Percentiles rank a stretch among this genome's conserved stretches.
These are phyloP conservation scores for Penicillium sp. DNA, from an alignment of 2,329 filamentous ascomycete genomes.

Conservation along the genomic window DNA sequence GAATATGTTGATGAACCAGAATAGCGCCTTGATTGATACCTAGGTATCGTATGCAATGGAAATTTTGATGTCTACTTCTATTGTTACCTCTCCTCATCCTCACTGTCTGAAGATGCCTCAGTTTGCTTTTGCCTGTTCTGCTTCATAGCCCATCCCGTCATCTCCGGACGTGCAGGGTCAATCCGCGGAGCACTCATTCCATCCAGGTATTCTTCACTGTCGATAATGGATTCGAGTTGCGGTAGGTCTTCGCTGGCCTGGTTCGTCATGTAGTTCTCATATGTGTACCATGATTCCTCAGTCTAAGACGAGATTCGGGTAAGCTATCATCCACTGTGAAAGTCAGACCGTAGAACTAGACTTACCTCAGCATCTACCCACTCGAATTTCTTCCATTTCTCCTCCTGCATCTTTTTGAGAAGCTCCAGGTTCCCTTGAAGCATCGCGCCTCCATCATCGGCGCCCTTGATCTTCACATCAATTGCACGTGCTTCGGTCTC, in stretches of 20 bases:
- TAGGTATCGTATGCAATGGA: neutral
- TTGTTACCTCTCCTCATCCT: slow-evolving; percentile 17
- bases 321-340: slow-evolving; percentile 3
- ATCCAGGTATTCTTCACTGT: slow-evolving; percentile 59
- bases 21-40: neutral
- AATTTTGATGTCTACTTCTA: neutral
- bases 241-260: slow-evolving; percentile 43
- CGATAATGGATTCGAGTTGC: slow-evolving; percentile 52
- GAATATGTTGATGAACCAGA: neutral
- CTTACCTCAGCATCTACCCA: slow-evolving; percentile 52
- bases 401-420: slow-evolving; percentile 71
- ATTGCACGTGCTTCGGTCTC: slow-evolving; percentile 65
- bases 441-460: slow-evolving; percentile 61
- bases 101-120: slow-evolving; percentile 19
- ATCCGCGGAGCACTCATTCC: slow-evolving; percentile 55
- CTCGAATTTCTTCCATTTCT: slow-evolving; percentile 72
- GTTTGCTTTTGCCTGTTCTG: slow-evolving; percentile 38
- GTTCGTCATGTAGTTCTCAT: slow-evolving; percentile 66
- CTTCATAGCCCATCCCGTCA: slow-evolving; percentile 45
- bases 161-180: slow-evolving; percentile 41
- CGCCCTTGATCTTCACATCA: slow-evolving; percentile 79
- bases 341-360: neutral
- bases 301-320: slow-evolving; percentile 37
- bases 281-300: slow-evolving; percentile 69
- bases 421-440: slow-evolving; percentile 70